These are phyloP conservation scores for Hygrocybe coccinea DNA, from an alignment of 768 basidiomycete species.

Conservation along the genomic window DNA sequence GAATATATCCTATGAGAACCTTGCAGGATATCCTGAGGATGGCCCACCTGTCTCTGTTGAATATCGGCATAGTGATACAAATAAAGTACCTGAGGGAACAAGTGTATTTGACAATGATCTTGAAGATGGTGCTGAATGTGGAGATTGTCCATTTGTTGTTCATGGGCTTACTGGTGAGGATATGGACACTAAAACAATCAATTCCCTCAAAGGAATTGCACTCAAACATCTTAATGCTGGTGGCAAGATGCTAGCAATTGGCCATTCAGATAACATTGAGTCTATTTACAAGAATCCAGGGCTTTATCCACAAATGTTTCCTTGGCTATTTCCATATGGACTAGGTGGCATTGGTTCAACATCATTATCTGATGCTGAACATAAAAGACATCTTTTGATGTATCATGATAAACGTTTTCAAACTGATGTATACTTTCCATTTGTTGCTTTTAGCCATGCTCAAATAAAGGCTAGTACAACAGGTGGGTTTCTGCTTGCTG, in stretches of 20 bases:
- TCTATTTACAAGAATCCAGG: constrained; percentile 22
- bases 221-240: constrained; percentile 16
- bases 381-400: constrained; percentile 27
- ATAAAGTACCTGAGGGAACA: constrained; percentile 9
- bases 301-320: constrained; percentile 31
- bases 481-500: constrained; percentile 25
- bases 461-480: constrained; percentile 30
- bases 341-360: constrained; percentile 13
- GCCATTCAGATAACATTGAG: constrained; percentile 13
- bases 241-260: constrained; percentile 19
- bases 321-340: constrained; percentile 34
- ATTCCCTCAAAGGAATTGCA: constrained; percentile 19
- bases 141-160: constrained; percentile 35
- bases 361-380: constrained; percentile 15
- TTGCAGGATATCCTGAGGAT: constrained; percentile 21
- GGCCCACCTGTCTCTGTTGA: constrained; percentile 15
- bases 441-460: constrained; percentile 38
- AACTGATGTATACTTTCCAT: constrained; percentile 31
- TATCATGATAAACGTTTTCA: constrained; percentile 41
- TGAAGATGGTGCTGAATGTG: constrained; percentile 23
- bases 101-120: constrained; percentile 11
- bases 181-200: constrained; percentile 11
- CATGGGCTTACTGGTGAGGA: constrained; percentile 33
- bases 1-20: constrained; percentile 22
- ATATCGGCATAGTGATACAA: constrained; percentile 10